Conservation (phyloP, 73 alveolate species). For the Stentor coeruleus region DNA sequence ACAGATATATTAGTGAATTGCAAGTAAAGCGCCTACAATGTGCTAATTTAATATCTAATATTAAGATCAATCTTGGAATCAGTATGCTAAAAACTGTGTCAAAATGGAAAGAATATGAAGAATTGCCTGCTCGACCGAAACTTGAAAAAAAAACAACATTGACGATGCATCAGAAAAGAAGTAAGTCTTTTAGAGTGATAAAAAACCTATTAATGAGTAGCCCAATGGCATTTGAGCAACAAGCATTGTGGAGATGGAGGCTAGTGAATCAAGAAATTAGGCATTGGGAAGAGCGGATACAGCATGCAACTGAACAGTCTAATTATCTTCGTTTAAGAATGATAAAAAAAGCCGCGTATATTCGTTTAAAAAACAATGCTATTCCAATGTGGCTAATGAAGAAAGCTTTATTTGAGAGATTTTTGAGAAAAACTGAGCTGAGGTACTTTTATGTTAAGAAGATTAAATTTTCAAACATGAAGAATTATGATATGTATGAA, state of each 20-base stretch:
- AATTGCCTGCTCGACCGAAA: too few species aligned
- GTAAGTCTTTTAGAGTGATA: not conserved
- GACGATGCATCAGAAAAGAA: not conserved
- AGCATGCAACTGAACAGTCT: not conserved
- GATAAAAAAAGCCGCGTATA: not conserved
- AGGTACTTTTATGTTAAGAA: not conserved
- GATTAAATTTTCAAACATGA: not conserved
- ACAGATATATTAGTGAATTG: not conserved
- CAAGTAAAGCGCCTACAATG: constrained; percentile 17
- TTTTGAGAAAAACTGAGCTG: not conserved
- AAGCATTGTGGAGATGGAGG: constrained; percentile 24
- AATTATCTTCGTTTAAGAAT: not conserved
- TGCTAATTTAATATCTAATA: not conserved
- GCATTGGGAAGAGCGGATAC: not conserved
- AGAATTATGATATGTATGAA: not conserved
- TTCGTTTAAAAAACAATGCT: not conserved
- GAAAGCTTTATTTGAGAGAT: not conserved
- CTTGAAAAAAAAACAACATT: not conserved
- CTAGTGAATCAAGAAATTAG: not conserved
- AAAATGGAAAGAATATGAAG: not conserved
- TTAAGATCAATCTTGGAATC: not conserved
- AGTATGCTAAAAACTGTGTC: not conserved
- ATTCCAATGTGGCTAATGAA: not conserved
- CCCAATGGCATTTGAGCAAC: constrained; percentile 10
- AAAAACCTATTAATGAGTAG: not conserved